These are phyloP conservation scores for Onygenales sp. DNA, from an alignment of 2,329 filamentous ascomycete species.

Conservation along the genomic window DNA sequence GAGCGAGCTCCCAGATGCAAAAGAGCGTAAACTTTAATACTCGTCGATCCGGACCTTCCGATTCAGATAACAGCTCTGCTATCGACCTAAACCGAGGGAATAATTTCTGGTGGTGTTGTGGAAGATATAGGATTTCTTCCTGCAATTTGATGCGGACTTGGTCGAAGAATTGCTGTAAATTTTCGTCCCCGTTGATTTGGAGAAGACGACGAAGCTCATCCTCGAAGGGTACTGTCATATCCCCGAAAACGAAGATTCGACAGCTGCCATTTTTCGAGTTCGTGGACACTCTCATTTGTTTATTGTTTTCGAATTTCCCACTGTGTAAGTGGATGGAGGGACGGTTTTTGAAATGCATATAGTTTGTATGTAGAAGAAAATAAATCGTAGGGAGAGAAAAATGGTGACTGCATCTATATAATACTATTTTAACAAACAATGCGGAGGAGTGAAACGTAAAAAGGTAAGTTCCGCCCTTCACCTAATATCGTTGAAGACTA, in stretches of 20 bases:
- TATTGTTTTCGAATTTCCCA: too few species aligned
- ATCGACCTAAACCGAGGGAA: conserved; percentile 5
- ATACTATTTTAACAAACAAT: too few species aligned
- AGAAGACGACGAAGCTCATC: conserved; percentile 4
- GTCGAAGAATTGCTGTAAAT: conserved; percentile 2
- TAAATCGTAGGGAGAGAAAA: too few species aligned
- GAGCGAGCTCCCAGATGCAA: conserved; percentile 8
- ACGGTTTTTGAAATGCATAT: too few species aligned
- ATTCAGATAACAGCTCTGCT: conserved; percentile 3
- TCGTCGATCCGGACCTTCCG: neutral
- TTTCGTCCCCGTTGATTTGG: neutral
- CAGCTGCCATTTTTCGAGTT: neutral
- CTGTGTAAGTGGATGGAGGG: too few species aligned
- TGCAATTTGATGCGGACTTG: neutral
- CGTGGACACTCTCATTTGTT: neutral
- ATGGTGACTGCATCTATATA: too few species aligned
- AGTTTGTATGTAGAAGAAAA: too few species aligned
- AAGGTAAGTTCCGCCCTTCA: too few species aligned
- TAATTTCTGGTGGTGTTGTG: conserved; percentile 1
- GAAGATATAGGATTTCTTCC: neutral
- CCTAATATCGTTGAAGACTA: too few species aligned
- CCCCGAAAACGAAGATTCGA: conserved; percentile 1
- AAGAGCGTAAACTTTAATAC: conserved; percentile 6
- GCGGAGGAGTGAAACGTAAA: too few species aligned
- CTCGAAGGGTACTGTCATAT: conserved; percentile 1